These are phyloP conservation scores for Exophiala sideris DNA, from an alignment of 2,329 filamentous ascomycete genomes.

Conservation along the genomic window DNA sequence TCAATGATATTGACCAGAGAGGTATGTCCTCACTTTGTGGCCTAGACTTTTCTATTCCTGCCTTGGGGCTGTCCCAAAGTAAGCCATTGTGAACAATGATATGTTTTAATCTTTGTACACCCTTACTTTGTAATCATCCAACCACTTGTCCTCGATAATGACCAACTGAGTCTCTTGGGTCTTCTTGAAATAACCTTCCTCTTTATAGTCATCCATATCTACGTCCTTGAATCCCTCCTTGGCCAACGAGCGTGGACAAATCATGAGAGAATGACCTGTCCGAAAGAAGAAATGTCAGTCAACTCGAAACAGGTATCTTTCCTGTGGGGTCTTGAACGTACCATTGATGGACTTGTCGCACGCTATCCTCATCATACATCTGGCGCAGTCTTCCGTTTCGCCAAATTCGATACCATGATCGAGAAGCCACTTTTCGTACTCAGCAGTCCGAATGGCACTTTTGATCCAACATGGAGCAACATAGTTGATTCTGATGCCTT, in stretches of 20 bases:
- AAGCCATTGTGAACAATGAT: not conserved
- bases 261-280: conserved; percentile 40
- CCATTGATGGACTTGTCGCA: conserved; percentile 32
- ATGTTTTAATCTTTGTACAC: conserved; percentile 8
- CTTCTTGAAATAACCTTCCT: conserved; percentile 40
- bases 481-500: conserved; percentile 48
- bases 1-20: no score
- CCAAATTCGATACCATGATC: conserved; percentile 25
- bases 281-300: not conserved
- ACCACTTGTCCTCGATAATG: conserved; percentile 45
- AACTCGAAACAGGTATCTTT: not conserved
- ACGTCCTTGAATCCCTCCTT: conserved; percentile 43
- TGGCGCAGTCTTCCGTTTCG: conserved; percentile 16
- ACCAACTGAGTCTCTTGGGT: conserved; percentile 39
- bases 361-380: conserved; percentile 31
- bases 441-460: conserved; percentile 19
- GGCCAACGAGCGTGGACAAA: conserved; percentile 37
- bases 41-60: not conserved
- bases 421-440: conserved; percentile 18
- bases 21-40: no score
- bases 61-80: not conserved
- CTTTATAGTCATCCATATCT: conserved; percentile 20
- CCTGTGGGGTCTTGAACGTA: conserved; percentile 11
- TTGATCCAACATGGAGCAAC: conserved; percentile 40
- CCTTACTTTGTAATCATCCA: conserved; percentile 27